Conservation (phyloP, 2,329 filamentous ascomycete species). For the Myriosclerotinia scirpicola region DNA sequence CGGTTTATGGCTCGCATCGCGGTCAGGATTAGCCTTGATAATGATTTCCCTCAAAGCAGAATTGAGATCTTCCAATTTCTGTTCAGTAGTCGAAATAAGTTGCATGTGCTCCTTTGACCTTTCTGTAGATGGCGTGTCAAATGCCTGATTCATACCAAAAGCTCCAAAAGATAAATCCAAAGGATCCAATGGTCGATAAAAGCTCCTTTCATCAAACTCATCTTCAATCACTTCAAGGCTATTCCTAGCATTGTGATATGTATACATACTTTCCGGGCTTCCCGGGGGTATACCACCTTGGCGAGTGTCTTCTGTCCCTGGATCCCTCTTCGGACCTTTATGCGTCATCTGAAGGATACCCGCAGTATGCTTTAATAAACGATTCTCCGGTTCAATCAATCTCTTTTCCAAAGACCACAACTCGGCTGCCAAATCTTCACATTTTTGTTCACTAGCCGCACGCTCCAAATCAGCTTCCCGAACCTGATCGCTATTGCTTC, state of each 20-base stretch:
- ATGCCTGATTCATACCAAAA: constrained; percentile 31
- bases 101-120: constrained; percentile 43
- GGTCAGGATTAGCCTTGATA: constrained; percentile 58
- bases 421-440: constrained; percentile 80
- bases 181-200: constrained; percentile 69
- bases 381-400: constrained; percentile 70
- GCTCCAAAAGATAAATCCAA: constrained; percentile 50
- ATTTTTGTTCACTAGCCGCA: constrained; percentile 71
- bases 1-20: constrained; percentile 28
- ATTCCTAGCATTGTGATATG: constrained; percentile 61
- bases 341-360: constrained; percentile 91
- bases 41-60: constrained; percentile 65
- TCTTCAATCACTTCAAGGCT: constrained; percentile 57
- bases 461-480: constrained; percentile 71
- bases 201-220: constrained; percentile 74
- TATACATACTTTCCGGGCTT: constrained; percentile 75
- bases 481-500: constrained; percentile 44
- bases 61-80: constrained; percentile 67
- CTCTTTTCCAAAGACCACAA: constrained; percentile 77
- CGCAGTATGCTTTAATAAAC: constrained; percentile 84
- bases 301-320: constrained; percentile 45
- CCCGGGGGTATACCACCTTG: constrained; percentile 63
- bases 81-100: constrained; percentile 61
- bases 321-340: constrained; percentile 60
- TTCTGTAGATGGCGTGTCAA: constrained; percentile 25